A percentile compares a stretch with the other conserved stretches of the same genome.
Evolutionary conservation across 1,139 yeast genomes (phyloP).

Genomic region (Geotrichum armillariae): DNA sequence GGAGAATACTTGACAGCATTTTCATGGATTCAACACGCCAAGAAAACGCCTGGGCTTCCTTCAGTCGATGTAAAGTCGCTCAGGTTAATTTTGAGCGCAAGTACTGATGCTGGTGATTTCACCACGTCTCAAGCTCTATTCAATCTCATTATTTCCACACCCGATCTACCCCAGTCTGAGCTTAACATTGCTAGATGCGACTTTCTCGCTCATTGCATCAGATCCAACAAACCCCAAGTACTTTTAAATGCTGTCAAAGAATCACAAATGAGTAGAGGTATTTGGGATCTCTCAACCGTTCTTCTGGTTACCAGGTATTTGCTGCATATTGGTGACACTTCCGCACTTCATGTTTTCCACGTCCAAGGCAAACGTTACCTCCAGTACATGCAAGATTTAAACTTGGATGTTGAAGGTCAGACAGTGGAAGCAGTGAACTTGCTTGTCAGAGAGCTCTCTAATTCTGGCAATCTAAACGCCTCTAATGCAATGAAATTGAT

Average conservation of each 20-base stretch:
- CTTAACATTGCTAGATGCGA: constrained; percentile 30
- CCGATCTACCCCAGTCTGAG: constrained; percentile 18
- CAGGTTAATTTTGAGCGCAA: constrained; percentile 26
- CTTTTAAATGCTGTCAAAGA: constrained; percentile 37
- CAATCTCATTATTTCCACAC: constrained; percentile 31
- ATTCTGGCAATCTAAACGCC: constrained; percentile 19
- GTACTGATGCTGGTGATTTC: constrained; percentile 28
- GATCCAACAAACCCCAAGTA: constrained; percentile 24
- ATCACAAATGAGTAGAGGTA: constrained; percentile 33
- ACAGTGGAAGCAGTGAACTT: constrained; percentile 25
- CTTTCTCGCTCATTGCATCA: constrained; percentile 28
- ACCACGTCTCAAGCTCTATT: constrained; percentile 31
- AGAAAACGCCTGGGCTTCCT: constrained; percentile 27
- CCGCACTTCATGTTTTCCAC: constrained; percentile 29
- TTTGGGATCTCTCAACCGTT: constrained; percentile 39
- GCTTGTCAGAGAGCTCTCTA: constrained; percentile 22
- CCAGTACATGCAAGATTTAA: constrained; percentile 4
- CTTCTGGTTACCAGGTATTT: constrained; percentile 29
- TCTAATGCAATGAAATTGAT: constrained; percentile 25
- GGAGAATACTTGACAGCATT: constrained; percentile 37
- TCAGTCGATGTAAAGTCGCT: constrained; percentile 27
- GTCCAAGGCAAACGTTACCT: constrained; percentile 25
- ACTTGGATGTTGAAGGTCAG: constrained; percentile 13
- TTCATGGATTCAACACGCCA: constrained; percentile 37
- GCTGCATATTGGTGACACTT: constrained; percentile 25